Conservation (phyloP, 768 basidiomycete genomes). For the Filobasidium wieringae region DNA sequence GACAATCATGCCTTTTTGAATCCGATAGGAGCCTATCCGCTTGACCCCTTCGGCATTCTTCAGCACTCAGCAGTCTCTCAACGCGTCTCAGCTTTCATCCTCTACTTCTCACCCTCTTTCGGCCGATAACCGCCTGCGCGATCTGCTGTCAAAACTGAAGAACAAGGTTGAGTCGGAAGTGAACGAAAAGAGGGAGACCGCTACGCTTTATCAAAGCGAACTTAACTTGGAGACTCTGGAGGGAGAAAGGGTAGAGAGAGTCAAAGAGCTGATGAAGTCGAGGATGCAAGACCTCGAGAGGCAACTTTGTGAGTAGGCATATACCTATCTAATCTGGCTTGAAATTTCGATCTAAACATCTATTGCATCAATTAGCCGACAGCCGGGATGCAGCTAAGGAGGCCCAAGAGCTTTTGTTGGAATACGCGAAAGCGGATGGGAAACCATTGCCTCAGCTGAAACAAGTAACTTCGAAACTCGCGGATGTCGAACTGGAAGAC, state of each 20-base stretch:
- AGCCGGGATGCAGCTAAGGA: neutral
- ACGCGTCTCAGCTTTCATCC: slow-evolving; percentile 18
- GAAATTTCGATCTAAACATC: too few relatives aligned
- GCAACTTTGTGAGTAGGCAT: slow-evolving; percentile 17
- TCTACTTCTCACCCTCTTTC: slow-evolving; percentile 32
- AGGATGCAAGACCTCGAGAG: slow-evolving; percentile 32
- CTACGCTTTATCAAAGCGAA: slow-evolving; percentile 4
- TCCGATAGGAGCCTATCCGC: slow-evolving; percentile 22
- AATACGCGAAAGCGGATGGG: neutral
- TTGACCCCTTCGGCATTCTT: slow-evolving; percentile 33
- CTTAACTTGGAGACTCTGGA: slow-evolving; percentile 12
- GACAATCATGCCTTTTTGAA: neutral
- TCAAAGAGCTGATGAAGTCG: slow-evolving; percentile 24
- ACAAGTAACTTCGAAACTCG: neutral
- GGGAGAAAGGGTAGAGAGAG: slow-evolving; percentile 21
- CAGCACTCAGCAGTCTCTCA: slow-evolving; percentile 6
- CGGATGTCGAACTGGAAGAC: slow-evolving; percentile 5
- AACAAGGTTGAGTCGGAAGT: slow-evolving; percentile 17
- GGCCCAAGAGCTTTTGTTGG: neutral
- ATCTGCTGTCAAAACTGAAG: slow-evolving; percentile 23
- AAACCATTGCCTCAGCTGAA: neutral
- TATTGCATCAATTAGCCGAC: neutral
- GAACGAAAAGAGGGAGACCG: slow-evolving; percentile 20
- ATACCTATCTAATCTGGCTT: too few relatives aligned
- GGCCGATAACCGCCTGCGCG: slow-evolving; percentile 25